Evolutionary conservation across 495 filamentous ascomycete species (phyloP).

Genomic region (Neurospora sp.): DNA sequence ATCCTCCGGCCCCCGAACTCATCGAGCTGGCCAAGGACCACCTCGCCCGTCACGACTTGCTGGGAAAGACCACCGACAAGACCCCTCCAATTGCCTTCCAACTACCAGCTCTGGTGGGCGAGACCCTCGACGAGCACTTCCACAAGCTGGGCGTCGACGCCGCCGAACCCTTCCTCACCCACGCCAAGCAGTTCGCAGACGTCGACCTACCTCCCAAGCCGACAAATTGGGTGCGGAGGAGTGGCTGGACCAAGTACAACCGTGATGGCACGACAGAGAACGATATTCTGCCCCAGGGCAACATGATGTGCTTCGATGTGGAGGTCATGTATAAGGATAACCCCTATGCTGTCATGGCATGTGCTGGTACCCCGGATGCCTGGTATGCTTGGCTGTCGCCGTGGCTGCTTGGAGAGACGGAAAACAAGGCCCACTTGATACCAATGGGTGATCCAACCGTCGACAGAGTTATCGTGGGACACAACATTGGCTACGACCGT

Average conservation of each 20-base stretch:
- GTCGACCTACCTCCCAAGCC: conserved; percentile 63
- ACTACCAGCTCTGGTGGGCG: conserved; percentile 67
- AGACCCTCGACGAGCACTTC: conserved; percentile 89
- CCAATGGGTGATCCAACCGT: conserved; percentile 66
- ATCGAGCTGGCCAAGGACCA: conserved; percentile 74
- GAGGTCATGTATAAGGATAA: conserved; percentile 94
- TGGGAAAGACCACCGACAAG: conserved; percentile 76
- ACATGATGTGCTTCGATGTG: conserved; percentile 85
- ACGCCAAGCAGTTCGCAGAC: conserved; percentile 62
- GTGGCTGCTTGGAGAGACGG: conserved; percentile 78
- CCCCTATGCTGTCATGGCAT: conserved; percentile 92
- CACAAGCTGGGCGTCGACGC: conserved; percentile 79
- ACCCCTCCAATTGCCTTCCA: conserved; percentile 73
- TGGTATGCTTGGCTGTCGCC: conserved; percentile 99
- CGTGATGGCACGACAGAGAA: conserved; percentile 57
- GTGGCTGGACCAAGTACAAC: conserved; percentile 93
- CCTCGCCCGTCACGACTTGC: conserved; percentile 75
- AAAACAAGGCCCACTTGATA: conserved; percentile 69
- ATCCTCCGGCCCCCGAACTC: conserved; percentile 54
- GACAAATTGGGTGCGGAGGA: conserved; percentile 64
- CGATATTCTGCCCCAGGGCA: conserved; percentile 67
- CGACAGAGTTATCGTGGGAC: conserved; percentile 73
- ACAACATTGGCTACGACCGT: conserved; percentile 94
- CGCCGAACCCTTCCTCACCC: conserved; percentile 73
- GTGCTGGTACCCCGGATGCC: conserved; percentile 70